Base-by-base conservation (phyloP, 225 moss, liverwort and hornwort species). In the Lunularia cruciata region DNA sequence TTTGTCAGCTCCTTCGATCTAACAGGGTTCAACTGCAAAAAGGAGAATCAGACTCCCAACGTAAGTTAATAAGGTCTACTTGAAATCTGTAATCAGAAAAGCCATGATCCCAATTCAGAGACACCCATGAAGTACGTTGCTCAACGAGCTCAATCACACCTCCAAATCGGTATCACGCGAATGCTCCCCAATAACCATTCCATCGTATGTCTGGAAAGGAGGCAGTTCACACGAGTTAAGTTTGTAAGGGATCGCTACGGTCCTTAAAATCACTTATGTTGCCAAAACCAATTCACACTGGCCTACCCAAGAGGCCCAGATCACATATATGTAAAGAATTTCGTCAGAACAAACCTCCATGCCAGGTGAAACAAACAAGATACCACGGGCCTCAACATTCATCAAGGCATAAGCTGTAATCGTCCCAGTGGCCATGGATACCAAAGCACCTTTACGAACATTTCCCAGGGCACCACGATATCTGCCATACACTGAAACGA, bases 161-260 rank as follows among this genome's bases (percentile, higher is more conserved):
- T 78, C 78, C 65, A 83, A 76, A 73, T 96, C 96, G 14, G 85
- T 86, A 45, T 96, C 96, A 54, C 96, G 90, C 51, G 96, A 89
- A 65, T 96, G 90, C 75, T 96, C 96, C 22, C 96, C 96, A 43
- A 96, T 79, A 23, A 96, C 87, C 96, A 96, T 96, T 15, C 96
- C 96, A 78, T 96, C 96, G 47, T 96, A 96, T 0, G 96, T 85
- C 84, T 85, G 81, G 75, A 77, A 28, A 56, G 13, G 13, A 40
- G 40, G 40, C 8, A 6, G 40, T 6, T 13, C 40, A 40, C 6
- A 40, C 40, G 40, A 40, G 6, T 40, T 40, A 40, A 40, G 40
- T 13, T n/a, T n/a, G n/a, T n/a, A n/a, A n/a, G n/a, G n/a, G n/a
- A n/a, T n/a, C n/a, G n/a, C n/a, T n/a, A n/a, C n/a, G n/a, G n/a